Conservation (phyloP, 169 alveolate genomes). For the Besnoitia besnoiti region DNA sequence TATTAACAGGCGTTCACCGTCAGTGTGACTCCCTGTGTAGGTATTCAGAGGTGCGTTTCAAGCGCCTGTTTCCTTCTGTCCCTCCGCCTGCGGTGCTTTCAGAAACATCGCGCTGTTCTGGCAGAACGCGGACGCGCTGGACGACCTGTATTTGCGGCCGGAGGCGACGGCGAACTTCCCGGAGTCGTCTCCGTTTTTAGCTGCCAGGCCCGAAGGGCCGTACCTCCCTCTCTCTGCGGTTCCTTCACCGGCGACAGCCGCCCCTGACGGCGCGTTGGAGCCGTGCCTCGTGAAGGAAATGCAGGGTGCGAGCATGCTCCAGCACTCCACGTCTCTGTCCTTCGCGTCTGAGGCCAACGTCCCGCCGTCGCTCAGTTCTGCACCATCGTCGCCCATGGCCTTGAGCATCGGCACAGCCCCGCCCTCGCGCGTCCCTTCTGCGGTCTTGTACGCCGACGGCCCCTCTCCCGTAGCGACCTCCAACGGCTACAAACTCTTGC, state of each 20-base stretch:
- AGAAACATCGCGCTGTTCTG: constrained; percentile 26
- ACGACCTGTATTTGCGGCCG: neutral
- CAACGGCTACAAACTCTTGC: neutral
- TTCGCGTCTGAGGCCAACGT: neutral
- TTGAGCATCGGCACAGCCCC: neutral
- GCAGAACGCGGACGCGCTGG: constrained; percentile 17
- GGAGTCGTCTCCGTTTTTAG: neutral
- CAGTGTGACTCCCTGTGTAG: neutral
- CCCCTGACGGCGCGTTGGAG: neutral
- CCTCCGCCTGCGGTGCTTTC: neutral
- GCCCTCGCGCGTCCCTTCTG: neutral
- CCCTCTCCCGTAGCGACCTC: neutral
- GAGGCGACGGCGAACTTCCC: neutral
- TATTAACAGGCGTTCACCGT: neutral
- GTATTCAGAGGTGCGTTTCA: neutral
- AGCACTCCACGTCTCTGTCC: neutral
- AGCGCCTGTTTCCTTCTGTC: neutral
- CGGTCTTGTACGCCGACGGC: neutral
- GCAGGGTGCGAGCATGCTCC: neutral
- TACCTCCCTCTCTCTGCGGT: neutral
- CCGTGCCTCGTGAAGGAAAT: neutral
- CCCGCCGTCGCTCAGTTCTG: neutral
- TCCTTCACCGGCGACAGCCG: neutral
- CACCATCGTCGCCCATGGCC: neutral
- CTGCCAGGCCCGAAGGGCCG: neutral